Conservation (phyloP, 2,329 filamentous ascomycete species). For the Fusarium oligoseptatum region DNA sequence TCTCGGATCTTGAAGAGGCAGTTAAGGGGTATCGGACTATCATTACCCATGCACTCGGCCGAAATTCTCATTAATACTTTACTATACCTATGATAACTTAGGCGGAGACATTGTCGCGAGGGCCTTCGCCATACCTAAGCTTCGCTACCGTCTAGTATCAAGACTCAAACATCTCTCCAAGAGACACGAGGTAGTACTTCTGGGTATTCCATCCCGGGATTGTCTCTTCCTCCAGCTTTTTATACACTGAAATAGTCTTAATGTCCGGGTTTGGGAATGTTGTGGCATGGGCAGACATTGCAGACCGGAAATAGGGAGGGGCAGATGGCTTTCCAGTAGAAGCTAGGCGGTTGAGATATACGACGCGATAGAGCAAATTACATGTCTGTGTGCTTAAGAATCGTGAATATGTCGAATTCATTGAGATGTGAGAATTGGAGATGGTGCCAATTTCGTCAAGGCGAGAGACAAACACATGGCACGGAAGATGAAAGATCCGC, state of each 20-base stretch:
- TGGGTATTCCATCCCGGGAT: not conserved
- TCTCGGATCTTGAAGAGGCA: slow-evolving; percentile 79
- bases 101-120: too few relatives aligned
- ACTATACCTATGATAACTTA: too few relatives aligned
- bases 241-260: not conserved
- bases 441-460: not conserved
- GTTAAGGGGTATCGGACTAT: slow-evolving; percentile 80
- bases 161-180: not conserved
- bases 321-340: not conserved
- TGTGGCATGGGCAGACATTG: not conserved
- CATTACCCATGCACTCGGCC: slow-evolving; percentile 63
- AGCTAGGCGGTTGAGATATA: not conserved
- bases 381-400: not conserved
- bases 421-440: not conserved
- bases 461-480: not conserved
- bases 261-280: not conserved
- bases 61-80: not conserved
- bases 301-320: not conserved
- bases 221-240: not conserved
- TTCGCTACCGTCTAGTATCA: not conserved
- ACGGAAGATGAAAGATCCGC: not conserved
- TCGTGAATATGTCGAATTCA: not conserved
- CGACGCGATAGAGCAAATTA: not conserved
- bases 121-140: not conserved
- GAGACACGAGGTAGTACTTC: not conserved